phyloP scores from a whole-genome alignment of 169 alveolate species.

The Eimeria nieschulzi region DNA sequence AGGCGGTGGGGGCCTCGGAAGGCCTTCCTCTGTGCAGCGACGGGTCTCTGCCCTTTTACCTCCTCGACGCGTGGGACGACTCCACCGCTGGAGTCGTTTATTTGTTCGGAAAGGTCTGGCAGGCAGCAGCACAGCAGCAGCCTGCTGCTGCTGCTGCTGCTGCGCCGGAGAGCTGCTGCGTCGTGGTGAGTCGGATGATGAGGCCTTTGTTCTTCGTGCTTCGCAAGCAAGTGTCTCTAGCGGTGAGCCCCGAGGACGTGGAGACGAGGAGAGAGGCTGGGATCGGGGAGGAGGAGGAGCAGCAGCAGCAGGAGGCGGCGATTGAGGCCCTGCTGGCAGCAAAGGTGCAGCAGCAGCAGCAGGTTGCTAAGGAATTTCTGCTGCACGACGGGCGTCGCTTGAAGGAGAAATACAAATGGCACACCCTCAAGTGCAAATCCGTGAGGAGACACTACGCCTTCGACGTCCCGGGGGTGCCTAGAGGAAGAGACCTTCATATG shows the following conservation, averaged over 20 bases:
- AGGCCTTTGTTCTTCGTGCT: conserved; percentile 54
- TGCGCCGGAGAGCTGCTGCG: conserved; percentile 72
- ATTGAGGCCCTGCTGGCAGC: conserved; percentile 12
- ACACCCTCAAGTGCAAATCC: conserved; percentile 27
- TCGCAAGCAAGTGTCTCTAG: conserved; percentile 55
- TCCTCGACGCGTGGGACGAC: conserved; percentile 74
- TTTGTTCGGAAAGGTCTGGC: conserved; percentile 72
- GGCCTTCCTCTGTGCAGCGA: conserved; percentile 53
- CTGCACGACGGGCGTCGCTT: conserved; percentile 35
- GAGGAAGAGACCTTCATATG: conserved; percentile 13
- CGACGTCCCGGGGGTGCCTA: conserved; percentile 71
- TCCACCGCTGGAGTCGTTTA: conserved; percentile 43
- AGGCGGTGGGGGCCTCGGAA: conserved; percentile 5
- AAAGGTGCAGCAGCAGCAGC: not conserved
- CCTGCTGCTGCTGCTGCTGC: not conserved
- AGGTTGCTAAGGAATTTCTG: conserved; percentile 11
- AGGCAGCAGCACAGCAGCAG: conserved; percentile 26
- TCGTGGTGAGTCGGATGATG: conserved; percentile 73
- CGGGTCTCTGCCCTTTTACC: conserved; percentile 64
- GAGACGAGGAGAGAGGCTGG: not conserved
- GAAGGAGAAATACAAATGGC: conserved; percentile 47
- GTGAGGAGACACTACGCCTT: conserved; percentile 68
- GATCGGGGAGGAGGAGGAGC: not conserved
- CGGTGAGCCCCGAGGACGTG: not conserved
- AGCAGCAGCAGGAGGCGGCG: not conserved